These are phyloP conservation scores for Saccharomyces uvarum DNA, from an alignment of 1,139 yeast genomes.

Conservation along the genomic window DNA sequence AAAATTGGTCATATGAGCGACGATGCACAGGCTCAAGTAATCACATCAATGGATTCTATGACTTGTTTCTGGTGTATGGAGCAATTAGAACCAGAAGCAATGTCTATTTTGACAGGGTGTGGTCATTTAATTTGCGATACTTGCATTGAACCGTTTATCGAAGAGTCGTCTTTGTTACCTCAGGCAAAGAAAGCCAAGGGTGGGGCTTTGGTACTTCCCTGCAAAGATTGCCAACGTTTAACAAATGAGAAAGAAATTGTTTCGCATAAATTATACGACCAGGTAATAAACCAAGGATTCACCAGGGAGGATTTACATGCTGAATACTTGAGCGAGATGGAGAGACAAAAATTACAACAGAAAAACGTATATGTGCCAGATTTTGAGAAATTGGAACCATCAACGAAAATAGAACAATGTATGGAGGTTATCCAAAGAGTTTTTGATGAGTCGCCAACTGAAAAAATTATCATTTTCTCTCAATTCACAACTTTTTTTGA, in stretches of 20 bases:
- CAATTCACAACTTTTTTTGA: constrained; percentile 79
- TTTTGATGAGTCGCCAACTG: constrained; percentile 39
- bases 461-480: constrained; percentile 70
- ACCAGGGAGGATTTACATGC: constrained; percentile 30
- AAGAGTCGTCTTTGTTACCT: constrained; percentile 30
- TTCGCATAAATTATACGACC: constrained; percentile 46
- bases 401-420: constrained; percentile 50
- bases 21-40: constrained; percentile 25
- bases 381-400: constrained; percentile 33
- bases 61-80: constrained; percentile 67
- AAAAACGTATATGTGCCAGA: constrained; percentile 31
- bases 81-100: constrained; percentile 42
- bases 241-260: constrained; percentile 41
- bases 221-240: constrained; percentile 42
- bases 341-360: constrained; percentile 24
- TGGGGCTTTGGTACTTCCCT: constrained; percentile 41
- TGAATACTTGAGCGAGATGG: constrained; percentile 25
- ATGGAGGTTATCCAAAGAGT: constrained; percentile 42
- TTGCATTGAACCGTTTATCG: constrained; percentile 50
- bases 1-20: constrained; percentile 24
- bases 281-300: constrained; percentile 34
- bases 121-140: constrained; percentile 64
- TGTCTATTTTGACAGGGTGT: constrained; percentile 48
- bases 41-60: constrained; percentile 26
- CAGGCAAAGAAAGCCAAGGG: constrained; percentile 33